Percentiles rank a stretch among this genome's conserved stretches.
These are phyloP conservation scores for Astraeus odoratus DNA, from an alignment of 768 basidiomycete species.

Conservation along the genomic window DNA sequence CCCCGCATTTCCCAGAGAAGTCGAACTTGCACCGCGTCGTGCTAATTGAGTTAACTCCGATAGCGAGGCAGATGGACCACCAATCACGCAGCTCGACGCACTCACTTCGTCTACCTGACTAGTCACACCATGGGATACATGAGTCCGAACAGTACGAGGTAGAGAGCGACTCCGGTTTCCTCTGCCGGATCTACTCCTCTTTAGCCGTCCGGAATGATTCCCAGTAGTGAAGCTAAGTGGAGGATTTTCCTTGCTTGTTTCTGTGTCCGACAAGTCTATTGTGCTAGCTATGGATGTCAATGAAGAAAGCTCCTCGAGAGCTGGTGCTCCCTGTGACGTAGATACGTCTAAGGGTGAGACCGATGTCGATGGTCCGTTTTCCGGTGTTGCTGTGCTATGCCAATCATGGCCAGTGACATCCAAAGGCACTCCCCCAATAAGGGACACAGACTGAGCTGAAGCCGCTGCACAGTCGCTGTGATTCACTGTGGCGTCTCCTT, in stretches of 20 bases:
- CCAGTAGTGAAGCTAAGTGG: not conserved
- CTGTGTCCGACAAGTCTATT: not conserved
- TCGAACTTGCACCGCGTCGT: conserved; percentile 8
- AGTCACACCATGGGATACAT: too few relatives aligned
- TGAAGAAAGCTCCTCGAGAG: not conserved
- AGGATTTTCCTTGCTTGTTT: not conserved
- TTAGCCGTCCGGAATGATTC: not conserved
- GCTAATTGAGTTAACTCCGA: conserved; percentile 13
- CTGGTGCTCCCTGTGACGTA: not conserved
- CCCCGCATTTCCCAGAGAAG: too few relatives aligned
- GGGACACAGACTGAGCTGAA: too few relatives aligned
- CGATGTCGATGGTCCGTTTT: not conserved
- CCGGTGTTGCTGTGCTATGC: not conserved
- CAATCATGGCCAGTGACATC: not conserved
- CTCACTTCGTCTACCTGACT: not conserved
- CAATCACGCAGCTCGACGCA: not conserved
- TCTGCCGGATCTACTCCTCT: not conserved
- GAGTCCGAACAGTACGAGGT: not conserved
- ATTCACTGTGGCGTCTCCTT: not conserved
- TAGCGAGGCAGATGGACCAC: conserved; percentile 17
- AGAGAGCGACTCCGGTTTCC: not conserved
- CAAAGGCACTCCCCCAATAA: not conserved
- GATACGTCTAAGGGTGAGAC: not conserved
- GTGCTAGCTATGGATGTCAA: not conserved
- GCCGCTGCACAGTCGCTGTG: not conserved